Conservation (phyloP, 129 eudicot genomes). For the Pittosporum tobira region DNA sequence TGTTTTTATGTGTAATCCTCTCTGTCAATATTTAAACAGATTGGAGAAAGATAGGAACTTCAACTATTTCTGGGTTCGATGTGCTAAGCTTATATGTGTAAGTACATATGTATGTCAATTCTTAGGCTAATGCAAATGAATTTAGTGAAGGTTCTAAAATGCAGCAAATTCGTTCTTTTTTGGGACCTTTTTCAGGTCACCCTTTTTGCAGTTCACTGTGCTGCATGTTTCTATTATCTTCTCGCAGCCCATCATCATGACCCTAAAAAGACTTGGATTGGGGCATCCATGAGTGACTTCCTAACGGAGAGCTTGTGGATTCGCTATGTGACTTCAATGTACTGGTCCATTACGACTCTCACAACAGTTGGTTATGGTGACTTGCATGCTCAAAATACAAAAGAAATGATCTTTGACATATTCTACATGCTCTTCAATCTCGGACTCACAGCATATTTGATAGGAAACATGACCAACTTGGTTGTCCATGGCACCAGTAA, state of each 20-base stretch:
- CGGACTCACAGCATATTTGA: conserved; percentile 75
- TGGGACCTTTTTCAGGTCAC: conserved; percentile 51
- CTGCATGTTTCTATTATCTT: conserved; percentile 74
- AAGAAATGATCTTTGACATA: conserved; percentile 76
- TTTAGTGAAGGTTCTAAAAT: neutral
- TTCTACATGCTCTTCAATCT: conserved; percentile 93
- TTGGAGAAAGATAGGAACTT: conserved; percentile 92
- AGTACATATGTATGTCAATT: conserved; percentile 14
- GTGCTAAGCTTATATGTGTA: conserved; percentile 86
- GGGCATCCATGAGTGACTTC: conserved; percentile 39
- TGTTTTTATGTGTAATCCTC: neutral
- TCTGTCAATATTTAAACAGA: conserved; percentile 32
- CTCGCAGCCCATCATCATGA: conserved; percentile 74
- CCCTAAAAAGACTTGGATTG: conserved; percentile 70
- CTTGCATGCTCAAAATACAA: conserved; percentile 68
- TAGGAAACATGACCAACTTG: conserved; percentile 95
- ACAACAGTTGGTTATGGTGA: conserved; percentile 96
- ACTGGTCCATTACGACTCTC: conserved; percentile 88
- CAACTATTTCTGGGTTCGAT: conserved; percentile 94
- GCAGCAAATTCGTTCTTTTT: neutral
- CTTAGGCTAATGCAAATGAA: neutral
- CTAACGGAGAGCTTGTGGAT: conserved; percentile 47
- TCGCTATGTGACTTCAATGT: conserved; percentile 75
- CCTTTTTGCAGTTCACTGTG: conserved; percentile 77
- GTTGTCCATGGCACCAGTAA: conserved; percentile 84